Conservation (phyloP, 345 rosid species). For the Fremontodendron californicum region DNA sequence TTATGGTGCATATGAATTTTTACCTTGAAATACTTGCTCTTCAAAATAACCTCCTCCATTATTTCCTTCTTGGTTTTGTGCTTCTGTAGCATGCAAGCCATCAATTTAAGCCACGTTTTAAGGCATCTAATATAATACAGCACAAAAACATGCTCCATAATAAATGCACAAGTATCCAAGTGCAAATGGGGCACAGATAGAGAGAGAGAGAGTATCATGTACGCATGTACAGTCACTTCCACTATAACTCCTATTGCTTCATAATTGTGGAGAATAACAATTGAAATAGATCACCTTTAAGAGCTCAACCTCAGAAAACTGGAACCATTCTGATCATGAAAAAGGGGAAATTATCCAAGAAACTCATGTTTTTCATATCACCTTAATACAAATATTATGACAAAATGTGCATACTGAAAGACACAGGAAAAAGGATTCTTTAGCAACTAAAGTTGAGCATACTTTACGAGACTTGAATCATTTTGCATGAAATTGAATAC, state of each 20-base stretch:
- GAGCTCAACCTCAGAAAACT: neutral
- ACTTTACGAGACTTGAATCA: neutral
- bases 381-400: neutral
- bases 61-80: slow-evolving; percentile 85
- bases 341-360: neutral
- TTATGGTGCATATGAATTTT: slow-evolving; percentile 1
- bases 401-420: neutral
- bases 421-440: neutral
- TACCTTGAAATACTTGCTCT: slow-evolving; percentile 96
- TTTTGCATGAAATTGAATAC: neutral
- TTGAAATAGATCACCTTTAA: neutral
- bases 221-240: neutral
- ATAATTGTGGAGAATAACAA: neutral
- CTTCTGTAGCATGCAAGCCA: slow-evolving; percentile 42
- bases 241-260: neutral
- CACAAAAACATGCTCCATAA: too few species aligned
- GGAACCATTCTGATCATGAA: neutral
- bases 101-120: slow-evolving; percentile 6
- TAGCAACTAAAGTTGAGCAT: neutral
- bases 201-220: neutral
- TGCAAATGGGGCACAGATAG: neutral
- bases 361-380: neutral
- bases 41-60: slow-evolving; percentile 86
- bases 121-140: neutral
- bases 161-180: neutral